Evolutionary conservation across 202 grass and related monocot species (phyloP), one percentile per base, ranked within the genome.

Genomic region (Setaria italica): DNA sequence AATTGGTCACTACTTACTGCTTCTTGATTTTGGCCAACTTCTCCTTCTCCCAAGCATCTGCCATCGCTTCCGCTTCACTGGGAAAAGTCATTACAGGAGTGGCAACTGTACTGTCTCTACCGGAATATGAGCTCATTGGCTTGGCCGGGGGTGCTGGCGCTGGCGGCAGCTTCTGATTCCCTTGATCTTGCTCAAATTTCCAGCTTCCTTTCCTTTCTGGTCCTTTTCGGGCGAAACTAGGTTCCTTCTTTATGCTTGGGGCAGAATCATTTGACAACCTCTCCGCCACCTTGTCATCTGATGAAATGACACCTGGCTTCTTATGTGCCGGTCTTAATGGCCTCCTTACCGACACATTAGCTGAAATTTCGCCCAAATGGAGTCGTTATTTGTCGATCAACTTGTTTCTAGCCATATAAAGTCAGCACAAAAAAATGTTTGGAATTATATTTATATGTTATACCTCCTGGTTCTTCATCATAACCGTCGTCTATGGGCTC

Each of bases 11-110:
- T 17, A 78, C 66, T 70, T 59, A 94, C 96, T 85, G 50, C 59
- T 82, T 33, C 87, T 84, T 92, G 69, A 99, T 95, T 63, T 75
- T 94, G 0, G 62, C 67, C 76, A 94, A 0, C 88, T 91, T 90
- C 51, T 85, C 93, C 72, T 77, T 87, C 86, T 94, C 86, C 96
- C 96, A 99, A 15, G 75, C 71, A 34, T 89, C 65, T 11, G 87
- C 87, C 88, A 80, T 81, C 29, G 14, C 58, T 80, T 98, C 88
- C 1, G 46, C 70, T 7, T 80, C 72, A 11, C 58, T 79, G 13
- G 76, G 50, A 8, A 53, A 30, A 12, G 41, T 35, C 37, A 1
- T 16, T 47, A 39, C 67, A 11, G 55, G 15, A 33, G 62, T n/a
- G 11, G 49, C 33, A 34, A 45, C 16, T 66, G 56, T 39, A 76